Percentiles rank a stretch among this genome's conserved stretches.
Evolutionary conservation across 1,284 basidiomycete genomes (phyloP).

Genomic region (Ganoderma sinense): DNA sequence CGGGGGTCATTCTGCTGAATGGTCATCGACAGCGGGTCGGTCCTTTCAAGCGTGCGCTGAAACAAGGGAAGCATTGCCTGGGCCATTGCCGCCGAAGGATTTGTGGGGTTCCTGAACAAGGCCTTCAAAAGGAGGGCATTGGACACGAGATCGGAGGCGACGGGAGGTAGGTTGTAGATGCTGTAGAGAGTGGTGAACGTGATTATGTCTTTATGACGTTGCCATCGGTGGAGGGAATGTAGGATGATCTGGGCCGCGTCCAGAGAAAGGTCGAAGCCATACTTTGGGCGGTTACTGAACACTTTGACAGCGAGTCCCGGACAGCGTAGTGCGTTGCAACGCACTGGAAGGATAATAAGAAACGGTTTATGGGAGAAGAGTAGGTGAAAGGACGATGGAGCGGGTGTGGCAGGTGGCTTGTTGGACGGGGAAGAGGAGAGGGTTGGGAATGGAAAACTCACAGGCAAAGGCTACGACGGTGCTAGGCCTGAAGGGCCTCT

Average conservation of each 20-base stretch:
- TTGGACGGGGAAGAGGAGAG: neutral
- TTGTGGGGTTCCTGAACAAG: neutral
- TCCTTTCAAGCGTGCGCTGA: conserved; percentile 42
- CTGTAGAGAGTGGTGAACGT: conserved; percentile 58
- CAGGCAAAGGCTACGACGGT: conserved; percentile 56
- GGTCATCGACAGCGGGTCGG: conserved; percentile 34
- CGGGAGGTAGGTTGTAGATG: conserved; percentile 57
- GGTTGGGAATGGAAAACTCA: conserved; percentile 43
- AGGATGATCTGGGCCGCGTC: conserved; percentile 56
- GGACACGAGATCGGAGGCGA: conserved; percentile 61
- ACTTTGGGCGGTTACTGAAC: conserved; percentile 67
- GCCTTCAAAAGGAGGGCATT: conserved; percentile 64
- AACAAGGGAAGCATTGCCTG: conserved; percentile 53
- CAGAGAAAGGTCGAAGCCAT: conserved; percentile 61
- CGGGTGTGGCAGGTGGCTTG: neutral
- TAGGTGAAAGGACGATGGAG: neutral
- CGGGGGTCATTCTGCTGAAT: conserved; percentile 36
- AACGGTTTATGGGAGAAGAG: neutral
- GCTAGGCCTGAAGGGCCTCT: conserved; percentile 46
- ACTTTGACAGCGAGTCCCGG: conserved; percentile 64
- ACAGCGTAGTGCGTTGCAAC: conserved; percentile 62
- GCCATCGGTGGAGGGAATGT: conserved; percentile 52
- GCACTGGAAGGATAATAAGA: conserved; percentile 47
- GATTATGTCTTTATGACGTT: conserved; percentile 56
- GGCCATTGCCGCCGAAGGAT: conserved; percentile 50